A percentile compares a stretch with the other conserved stretches of the same genome.
These are phyloP conservation scores for Helicocarpus griseus DNA, from an alignment of 2,329 filamentous ascomycete genomes.

Conservation along the genomic window DNA sequence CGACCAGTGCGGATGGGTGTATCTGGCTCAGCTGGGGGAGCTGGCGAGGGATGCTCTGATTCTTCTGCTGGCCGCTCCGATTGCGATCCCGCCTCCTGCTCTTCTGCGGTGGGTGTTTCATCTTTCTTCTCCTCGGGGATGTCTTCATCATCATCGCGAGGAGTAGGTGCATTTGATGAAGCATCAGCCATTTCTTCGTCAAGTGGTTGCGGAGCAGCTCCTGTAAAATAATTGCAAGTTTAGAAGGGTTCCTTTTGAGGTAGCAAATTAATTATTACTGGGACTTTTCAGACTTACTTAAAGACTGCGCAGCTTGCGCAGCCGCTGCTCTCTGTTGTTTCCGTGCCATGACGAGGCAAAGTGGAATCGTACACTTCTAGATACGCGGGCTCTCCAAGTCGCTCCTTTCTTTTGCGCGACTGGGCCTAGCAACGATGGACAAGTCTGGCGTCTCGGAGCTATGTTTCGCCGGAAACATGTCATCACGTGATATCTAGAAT, in stretches of 20 bases:
- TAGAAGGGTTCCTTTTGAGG: too few relatives aligned
- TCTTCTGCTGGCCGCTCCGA: conserved; percentile 28
- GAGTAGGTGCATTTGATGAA: conserved; percentile 21
- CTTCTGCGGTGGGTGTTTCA: conserved; percentile 5
- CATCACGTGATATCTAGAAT: too few relatives aligned
- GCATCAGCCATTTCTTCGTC: conserved; percentile 38
- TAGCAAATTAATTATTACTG: too few relatives aligned
- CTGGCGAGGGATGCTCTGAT: conserved; percentile 27
- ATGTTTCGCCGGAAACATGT: too few relatives aligned
- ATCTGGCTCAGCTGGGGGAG: conserved; percentile 36
- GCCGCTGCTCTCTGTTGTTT: conserved; percentile 38
- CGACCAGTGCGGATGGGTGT: conserved; percentile 43
- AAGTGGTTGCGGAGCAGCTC: conserved; percentile 30
- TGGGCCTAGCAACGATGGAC: too few relatives aligned
- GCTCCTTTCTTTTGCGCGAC: neutral
- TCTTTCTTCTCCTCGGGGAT: conserved; percentile 9
- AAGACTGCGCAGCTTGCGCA: conserved; percentile 37
- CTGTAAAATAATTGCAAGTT: conserved; percentile 18
- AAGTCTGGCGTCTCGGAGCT: too few relatives aligned
- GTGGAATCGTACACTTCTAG: neutral
- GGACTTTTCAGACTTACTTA: conserved; percentile 26
- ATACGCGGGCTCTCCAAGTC: neutral
- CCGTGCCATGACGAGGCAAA: conserved; percentile 28
- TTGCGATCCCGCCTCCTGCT: conserved; percentile 19
- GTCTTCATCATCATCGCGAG: conserved; percentile 24